Percentiles rank a stretch among this genome's conserved stretches.
Evolutionary conservation across 2,329 filamentous ascomycete genomes (phyloP).

Genomic region (Calonectria ilicicola): DNA sequence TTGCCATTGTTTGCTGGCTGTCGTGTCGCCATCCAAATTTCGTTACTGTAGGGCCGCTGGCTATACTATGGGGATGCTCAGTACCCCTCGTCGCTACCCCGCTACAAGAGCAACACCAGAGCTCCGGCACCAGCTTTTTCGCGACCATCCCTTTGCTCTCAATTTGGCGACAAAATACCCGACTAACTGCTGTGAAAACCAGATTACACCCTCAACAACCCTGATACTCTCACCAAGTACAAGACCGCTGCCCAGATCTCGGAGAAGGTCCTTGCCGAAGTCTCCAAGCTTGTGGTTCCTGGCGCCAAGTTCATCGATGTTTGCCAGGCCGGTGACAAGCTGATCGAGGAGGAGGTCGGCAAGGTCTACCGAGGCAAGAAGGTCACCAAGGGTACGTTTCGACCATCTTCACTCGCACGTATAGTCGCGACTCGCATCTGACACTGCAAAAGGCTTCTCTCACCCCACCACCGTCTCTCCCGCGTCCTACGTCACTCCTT

Average conservation of each 20-base stretch:
- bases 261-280: conserved; percentile 92
- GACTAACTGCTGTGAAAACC: conserved; percentile 11
- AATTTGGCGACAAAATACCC: not conserved
- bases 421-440: conserved; percentile 23
- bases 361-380: conserved; percentile 99
- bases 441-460: conserved; percentile 74
- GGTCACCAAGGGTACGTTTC: conserved; percentile 82
- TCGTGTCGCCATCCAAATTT: conserved; percentile 10
- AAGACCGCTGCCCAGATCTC: conserved; percentile 96
- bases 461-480: conserved; percentile 97
- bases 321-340: conserved; percentile 95
- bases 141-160: conserved; percentile 8
- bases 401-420: not conserved
- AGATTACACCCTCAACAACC: conserved; percentile 94
- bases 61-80: conserved; percentile 41
- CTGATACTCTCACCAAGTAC: conserved; percentile 98
- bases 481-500: conserved; percentile 93
- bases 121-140: not conserved
- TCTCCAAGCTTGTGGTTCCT: conserved; percentile 79
- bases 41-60: conserved; percentile 17
- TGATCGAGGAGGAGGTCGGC: conserved; percentile 90
- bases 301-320: conserved; percentile 94
- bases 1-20: not conserved
- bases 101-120: conserved; percentile 24
- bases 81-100: conserved; percentile 37